Base-by-base conservation (phyloP, 306 rosid species). In the Malus fusca region DNA sequence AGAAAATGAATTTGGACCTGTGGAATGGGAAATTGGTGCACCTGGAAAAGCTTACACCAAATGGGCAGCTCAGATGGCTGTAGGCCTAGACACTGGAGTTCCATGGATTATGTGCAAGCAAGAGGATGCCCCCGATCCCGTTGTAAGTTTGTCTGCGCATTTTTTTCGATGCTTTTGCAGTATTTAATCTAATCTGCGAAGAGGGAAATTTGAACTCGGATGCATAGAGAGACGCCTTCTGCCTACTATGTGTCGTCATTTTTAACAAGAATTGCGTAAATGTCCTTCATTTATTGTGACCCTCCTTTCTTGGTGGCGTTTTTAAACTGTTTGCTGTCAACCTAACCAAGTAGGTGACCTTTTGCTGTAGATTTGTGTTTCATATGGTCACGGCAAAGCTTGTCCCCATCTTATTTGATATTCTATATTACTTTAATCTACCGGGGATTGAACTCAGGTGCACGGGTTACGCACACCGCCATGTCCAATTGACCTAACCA, bases 21-120 rank as follows among this genome's bases (percentile, higher is more conserved):
- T 92, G 43, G 99, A 96, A 78, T 84, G 96, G 96, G 91, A 85
- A 85, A 90, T 90, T 74, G 97, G 97, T 63, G 88, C 88, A 4
- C 92, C 97, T 40, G 99, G 97, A n/a, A 89, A 88, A 84, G 86
- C 97, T 82, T 96, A 92, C 65, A 76, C 97, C 1, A 79, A 84
- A 83, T 96, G 99, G 99, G 92, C 92, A 61, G 92, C 97, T 80
- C 78, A 88, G 87, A 96, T 96, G 99, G 99, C 98, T 22, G 91
- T 90, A 11, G 91, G 85, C 60, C 93, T 96, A 23, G 46, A 80
- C 72, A 96, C 99, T 15, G 99, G 97, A 0, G 99, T 89, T 2
- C 99, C 99, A 3, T 96, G 99, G 99, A 79, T 96, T 73, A 96
- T 96, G 99, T 96, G 99, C 90, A 96, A 96, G 88, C 99, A 96